These are phyloP conservation scores for Phytophthora colocasiae DNA, from an alignment of 352 stramenopile genomes.

Conservation along the genomic window DNA sequence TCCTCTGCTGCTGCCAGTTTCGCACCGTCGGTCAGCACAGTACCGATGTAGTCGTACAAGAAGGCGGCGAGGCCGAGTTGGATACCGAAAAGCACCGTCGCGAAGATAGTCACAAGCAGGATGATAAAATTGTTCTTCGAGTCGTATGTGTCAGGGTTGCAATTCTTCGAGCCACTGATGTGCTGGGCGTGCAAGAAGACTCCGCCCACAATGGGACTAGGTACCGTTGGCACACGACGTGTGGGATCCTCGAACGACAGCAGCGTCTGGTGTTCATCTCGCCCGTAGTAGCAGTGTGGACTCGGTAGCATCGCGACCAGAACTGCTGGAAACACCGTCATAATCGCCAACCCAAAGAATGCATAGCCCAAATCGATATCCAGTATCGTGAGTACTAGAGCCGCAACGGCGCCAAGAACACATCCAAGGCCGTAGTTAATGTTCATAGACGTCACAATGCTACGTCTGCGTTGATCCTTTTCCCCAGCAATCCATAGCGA, in stretches of 20 bases:
- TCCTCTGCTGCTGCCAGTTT: slow-evolving; percentile 21
- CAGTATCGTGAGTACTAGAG: slow-evolving; percentile 57
- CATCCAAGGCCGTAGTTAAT: slow-evolving; percentile 70
- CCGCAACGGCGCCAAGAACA: slow-evolving; percentile 59
- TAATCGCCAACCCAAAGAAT: slow-evolving; percentile 63
- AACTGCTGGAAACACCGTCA: slow-evolving; percentile 48
- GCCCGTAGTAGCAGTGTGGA: slow-evolving; percentile 52
- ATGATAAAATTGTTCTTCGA: slow-evolving; percentile 87
- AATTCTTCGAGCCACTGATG: slow-evolving; percentile 72
- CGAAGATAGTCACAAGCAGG: slow-evolving; percentile 82
- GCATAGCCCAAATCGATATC: slow-evolving; percentile 59
- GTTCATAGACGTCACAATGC: slow-evolving; percentile 80
- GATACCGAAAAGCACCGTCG: slow-evolving; percentile 78
- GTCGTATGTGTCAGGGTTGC: slow-evolving; percentile 86
- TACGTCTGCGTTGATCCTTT: slow-evolving; percentile 71
- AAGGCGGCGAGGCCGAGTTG: slow-evolving; percentile 82
- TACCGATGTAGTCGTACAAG: slow-evolving; percentile 81
- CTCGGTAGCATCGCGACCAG: slow-evolving; percentile 52
- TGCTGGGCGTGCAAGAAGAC: slow-evolving; percentile 86
- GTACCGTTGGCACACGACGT: slow-evolving; percentile 76
- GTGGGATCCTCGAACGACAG: slow-evolving; percentile 78
- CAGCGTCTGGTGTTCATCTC: slow-evolving; percentile 70
- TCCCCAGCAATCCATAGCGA: slow-evolving; percentile 74
- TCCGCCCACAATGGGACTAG: slow-evolving; percentile 81
- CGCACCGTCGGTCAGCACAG: slow-evolving; percentile 47